phyloP scores from a whole-genome alignment of 202 grass and related monocot genomes.

The Bolboschoenoplectus hybrid region DNA sequence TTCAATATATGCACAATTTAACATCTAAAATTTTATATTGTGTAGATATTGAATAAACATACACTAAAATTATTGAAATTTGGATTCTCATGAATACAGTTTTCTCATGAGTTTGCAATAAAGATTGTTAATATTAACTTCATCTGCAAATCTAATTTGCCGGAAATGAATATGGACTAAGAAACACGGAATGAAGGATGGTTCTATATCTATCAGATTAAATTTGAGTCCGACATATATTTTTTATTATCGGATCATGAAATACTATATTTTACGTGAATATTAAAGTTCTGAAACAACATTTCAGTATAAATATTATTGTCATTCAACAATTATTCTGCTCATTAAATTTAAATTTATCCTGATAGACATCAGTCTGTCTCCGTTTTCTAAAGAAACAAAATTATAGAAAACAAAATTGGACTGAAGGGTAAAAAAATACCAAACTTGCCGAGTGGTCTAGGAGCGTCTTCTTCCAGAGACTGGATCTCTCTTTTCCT shows the following conservation, averaged over 20 bases:
- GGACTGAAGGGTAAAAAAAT: conserved; percentile 41
- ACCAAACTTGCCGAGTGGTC: conserved; percentile 66
- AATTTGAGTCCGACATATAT: no score
- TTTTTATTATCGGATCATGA: no score
- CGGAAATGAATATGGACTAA: not conserved
- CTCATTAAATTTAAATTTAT: no score
- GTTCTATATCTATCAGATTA: no score
- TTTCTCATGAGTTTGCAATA: not conserved
- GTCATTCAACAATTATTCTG: no score
- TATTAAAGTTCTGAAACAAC: no score
- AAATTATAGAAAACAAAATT: not conserved
- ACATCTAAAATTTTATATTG: no score
- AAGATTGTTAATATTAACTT: not conserved
- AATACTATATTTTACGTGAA: no score
- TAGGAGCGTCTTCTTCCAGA: conserved; percentile 13
- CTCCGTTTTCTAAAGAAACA: no score
- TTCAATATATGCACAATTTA: not conserved
- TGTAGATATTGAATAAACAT: not conserved
- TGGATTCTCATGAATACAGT: not conserved
- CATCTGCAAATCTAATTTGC: not conserved
- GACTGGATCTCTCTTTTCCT: conserved; percentile 42
- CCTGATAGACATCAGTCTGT: no score
- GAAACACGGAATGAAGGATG: not conserved
- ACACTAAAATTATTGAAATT: not conserved
- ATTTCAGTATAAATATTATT: no score